phyloP scores from a whole-genome alignment of 2,329 filamentous ascomycete genomes.

The Scedosporium apiospermum region DNA sequence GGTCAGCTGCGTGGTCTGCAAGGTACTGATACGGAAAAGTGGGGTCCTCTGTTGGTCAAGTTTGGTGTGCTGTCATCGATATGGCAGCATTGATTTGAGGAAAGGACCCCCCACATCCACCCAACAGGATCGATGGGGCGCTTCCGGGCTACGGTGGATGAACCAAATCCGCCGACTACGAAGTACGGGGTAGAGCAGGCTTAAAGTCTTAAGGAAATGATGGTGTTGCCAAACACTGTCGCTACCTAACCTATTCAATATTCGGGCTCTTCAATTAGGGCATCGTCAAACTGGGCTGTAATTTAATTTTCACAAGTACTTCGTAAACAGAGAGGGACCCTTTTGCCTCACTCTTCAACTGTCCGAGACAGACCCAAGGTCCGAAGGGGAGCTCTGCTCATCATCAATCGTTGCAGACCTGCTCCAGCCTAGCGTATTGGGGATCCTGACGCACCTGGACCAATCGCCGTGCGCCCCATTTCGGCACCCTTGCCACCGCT shows the following conservation, averaged over 20 bases:
- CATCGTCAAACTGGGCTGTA: neutral
- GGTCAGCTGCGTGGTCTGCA: neutral
- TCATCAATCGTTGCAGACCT: neutral
- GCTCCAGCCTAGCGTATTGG: neutral
- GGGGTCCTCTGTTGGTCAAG: neutral
- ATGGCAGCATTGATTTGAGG: neutral
- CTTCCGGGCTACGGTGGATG: neutral
- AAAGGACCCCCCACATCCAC: neutral
- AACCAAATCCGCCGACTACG: neutral
- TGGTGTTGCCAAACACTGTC: neutral
- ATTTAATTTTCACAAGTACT: neutral
- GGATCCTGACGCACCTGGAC: neutral
- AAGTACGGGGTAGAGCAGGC: neutral
- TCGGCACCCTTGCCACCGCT: neutral
- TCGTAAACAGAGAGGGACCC: neutral
- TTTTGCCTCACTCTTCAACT: neutral
- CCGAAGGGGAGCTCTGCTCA: neutral
- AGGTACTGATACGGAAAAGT: conserved; percentile 4
- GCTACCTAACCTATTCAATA: neutral
- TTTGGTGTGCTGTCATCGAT: conserved; percentile 3
- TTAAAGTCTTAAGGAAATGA: neutral
- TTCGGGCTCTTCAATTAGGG: neutral
- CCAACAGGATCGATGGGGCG: neutral
- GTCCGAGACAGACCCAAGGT: neutral
- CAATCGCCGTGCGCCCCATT: neutral